Conservation (phyloP, 306 rosid species). For the Castanopsis chinensis region DNA sequence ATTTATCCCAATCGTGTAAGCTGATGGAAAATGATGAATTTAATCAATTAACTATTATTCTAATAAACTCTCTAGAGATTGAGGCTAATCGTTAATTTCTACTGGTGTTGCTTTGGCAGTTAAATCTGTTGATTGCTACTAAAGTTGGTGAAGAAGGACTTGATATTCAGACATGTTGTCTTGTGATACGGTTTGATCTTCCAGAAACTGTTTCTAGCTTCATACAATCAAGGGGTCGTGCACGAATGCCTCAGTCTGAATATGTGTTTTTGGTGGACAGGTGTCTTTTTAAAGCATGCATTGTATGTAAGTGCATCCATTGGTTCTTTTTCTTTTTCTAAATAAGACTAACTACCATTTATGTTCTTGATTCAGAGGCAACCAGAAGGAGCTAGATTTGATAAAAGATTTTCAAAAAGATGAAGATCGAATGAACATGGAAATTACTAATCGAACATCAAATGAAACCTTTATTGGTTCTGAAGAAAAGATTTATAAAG, state of each 20-base stretch:
- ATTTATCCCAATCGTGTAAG: no score
- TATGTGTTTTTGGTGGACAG: conserved; percentile 91
- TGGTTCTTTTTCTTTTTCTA: conserved; percentile 11
- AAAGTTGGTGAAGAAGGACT: conserved; percentile 99
- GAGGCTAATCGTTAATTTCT: conserved; percentile 21
- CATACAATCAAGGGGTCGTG: conserved; percentile 99
- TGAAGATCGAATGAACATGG: conserved; percentile 68
- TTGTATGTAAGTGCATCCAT: conserved; percentile 17
- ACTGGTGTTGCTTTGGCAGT: conserved; percentile 45
- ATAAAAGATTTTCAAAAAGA: conserved; percentile 54
- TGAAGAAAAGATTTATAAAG: conserved; percentile 62
- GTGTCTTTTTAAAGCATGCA: conserved; percentile 39
- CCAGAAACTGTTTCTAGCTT: conserved; percentile 98
- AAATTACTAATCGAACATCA: conserved; percentile 60
- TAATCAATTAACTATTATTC: no score
- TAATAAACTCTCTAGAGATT: not conserved
- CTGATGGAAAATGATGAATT: no score
- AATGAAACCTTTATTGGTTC: conserved; percentile 45
- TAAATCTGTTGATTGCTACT: conserved; percentile 90
- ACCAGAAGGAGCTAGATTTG: conserved; percentile 62
- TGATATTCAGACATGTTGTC: conserved; percentile 96
- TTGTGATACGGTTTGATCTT: conserved; percentile 91
- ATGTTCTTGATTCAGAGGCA: conserved; percentile 51
- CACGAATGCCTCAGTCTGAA: conserved; percentile 88
- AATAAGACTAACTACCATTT: conserved; percentile 4